phyloP scores from a whole-genome alignment of 2,329 filamentous ascomycete species.

The Pseudopyricularia cyperi region DNA sequence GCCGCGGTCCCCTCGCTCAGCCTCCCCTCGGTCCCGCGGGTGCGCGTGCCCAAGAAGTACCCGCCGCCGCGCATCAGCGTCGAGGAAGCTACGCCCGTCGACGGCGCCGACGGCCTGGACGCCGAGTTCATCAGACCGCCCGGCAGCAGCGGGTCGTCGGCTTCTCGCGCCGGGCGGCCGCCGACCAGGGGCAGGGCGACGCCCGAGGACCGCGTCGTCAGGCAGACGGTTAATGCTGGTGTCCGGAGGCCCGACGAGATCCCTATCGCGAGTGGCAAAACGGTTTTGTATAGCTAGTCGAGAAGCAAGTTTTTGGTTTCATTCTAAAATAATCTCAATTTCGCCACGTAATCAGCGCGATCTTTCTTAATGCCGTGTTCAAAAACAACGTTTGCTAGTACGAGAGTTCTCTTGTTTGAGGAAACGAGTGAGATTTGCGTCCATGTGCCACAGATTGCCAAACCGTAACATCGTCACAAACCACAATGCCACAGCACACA shows the following conservation, averaged over 20 bases:
- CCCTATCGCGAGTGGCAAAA: slow-evolving; percentile 22
- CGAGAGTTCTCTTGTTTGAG: too few relatives aligned
- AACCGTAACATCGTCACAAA: too few relatives aligned
- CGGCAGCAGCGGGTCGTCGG: background rate
- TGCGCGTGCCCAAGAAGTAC: slow-evolving; percentile 27
- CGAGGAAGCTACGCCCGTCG: slow-evolving; percentile 15
- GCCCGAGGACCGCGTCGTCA: slow-evolving; percentile 6
- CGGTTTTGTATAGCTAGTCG: slow-evolving; percentile 18
- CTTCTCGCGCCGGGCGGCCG: background rate
- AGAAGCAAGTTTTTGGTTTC: background rate
- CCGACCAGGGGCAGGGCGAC: background rate
- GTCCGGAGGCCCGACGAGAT: slow-evolving; percentile 12
- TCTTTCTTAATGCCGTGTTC: too few relatives aligned
- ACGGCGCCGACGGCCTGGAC: slow-evolving; percentile 1
- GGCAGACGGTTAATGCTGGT: slow-evolving; percentile 5
- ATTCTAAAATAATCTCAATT: too few relatives aligned
- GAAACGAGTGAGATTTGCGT: too few relatives aligned
- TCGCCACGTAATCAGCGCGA: too few relatives aligned
- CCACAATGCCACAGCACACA: too few relatives aligned
- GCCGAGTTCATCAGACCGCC: background rate
- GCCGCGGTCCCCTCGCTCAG: slow-evolving; percentile 19
- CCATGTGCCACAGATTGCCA: too few relatives aligned
- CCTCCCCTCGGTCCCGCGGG: slow-evolving; percentile 23
- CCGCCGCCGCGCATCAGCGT: slow-evolving; percentile 21
- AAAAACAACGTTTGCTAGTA: too few relatives aligned